phyloP scores from a whole-genome alignment of 805 yeast genomes.

The Starmerella powellii region DNA sequence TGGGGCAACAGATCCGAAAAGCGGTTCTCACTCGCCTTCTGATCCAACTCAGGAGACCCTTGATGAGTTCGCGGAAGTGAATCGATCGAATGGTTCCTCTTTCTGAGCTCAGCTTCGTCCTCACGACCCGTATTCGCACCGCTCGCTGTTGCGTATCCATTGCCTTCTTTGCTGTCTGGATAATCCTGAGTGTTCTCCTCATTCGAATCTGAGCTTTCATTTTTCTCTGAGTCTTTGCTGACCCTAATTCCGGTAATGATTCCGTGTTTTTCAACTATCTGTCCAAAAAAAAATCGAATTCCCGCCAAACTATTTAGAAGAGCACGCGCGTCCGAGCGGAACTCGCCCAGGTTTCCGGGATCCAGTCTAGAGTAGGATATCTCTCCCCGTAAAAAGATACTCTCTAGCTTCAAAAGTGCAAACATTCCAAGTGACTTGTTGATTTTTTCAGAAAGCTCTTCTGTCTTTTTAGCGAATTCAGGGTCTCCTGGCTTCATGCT shows the following conservation, averaged over 20 bases:
- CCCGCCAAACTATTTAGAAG: constrained; percentile 12
- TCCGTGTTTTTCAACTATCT: constrained; percentile 2
- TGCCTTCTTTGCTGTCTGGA: no score
- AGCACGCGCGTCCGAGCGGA: constrained; percentile 14
- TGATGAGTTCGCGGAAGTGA: no score
- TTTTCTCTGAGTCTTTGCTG: no score
- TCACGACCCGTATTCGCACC: no score
- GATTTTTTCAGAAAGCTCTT: not conserved
- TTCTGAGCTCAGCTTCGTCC: no score
- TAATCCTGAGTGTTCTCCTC: no score
- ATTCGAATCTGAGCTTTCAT: no score
- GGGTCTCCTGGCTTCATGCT: constrained; percentile 16
- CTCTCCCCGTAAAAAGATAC: constrained; percentile 16
- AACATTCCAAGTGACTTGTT: constrained; percentile 6
- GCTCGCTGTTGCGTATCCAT: no score
- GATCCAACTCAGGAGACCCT: no score
- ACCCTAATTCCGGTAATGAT: not conserved
- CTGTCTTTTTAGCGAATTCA: not conserved
- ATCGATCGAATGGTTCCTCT: no score
- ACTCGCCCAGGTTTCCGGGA: constrained; percentile 22
- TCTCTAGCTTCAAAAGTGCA: constrained; percentile 14
- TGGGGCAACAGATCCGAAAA: no score
- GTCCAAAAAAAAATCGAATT: constrained; percentile 16
- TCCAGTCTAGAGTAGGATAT: constrained; percentile 22
- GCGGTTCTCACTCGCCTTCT: no score